Evolutionary conservation across 2,329 filamentous ascomycete species (phyloP).

Genomic region (Fusarium sp.): DNA sequence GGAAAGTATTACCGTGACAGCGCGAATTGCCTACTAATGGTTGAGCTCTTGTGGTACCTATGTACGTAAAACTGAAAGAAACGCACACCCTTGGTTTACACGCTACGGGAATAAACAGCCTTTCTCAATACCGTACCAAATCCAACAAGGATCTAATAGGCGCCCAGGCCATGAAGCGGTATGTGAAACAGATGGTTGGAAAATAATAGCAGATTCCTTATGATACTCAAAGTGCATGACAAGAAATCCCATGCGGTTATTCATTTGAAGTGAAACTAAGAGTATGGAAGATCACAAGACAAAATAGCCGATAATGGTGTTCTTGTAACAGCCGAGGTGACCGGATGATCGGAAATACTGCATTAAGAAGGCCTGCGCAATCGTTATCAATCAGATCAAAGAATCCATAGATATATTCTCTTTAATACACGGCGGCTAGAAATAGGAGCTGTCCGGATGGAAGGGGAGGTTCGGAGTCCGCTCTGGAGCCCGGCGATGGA

Average conservation of each 20-base stretch:
- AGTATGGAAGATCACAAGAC: constrained; percentile 16
- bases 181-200: constrained; percentile 30
- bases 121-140: constrained; percentile 1
- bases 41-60: not conserved
- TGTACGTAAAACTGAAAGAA: constrained; percentile 3
- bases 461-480: constrained; percentile 44
- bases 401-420: constrained; percentile 9
- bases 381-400: constrained; percentile 21
- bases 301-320: constrained; percentile 36
- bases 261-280: constrained; percentile 8
- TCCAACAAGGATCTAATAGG: constrained; percentile 11
- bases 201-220: constrained; percentile 33
- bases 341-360: constrained; percentile 46
- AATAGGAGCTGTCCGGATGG: constrained; percentile 37
- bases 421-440: constrained; percentile 16
- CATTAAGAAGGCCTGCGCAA: constrained; percentile 3
- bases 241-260: constrained; percentile 18
- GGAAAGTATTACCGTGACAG: constrained; percentile 14
- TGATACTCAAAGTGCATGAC: constrained; percentile 2
- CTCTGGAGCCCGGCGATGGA: constrained; percentile 44
- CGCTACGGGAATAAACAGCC: constrained; percentile 7
- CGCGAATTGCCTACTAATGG: constrained; percentile 9
- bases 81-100: constrained; percentile 1
- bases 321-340: constrained; percentile 38
- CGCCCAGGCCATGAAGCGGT: constrained; percentile 28